Conservation (phyloP, 2,329 filamentous ascomycete species). For the Paracoccidioides lutzii region DNA sequence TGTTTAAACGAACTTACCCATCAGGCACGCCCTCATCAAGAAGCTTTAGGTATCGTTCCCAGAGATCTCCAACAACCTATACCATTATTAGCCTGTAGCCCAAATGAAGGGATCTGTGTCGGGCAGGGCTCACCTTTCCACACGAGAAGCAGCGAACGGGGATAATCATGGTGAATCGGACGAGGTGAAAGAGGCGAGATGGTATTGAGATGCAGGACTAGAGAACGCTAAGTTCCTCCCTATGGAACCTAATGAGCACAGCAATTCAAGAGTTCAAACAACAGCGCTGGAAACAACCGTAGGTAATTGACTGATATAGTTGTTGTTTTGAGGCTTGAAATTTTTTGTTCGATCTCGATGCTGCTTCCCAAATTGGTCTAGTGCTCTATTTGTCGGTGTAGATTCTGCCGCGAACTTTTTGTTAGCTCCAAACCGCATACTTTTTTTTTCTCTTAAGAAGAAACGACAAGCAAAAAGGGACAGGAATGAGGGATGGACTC, state of each 20-base stretch:
- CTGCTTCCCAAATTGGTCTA: neutral
- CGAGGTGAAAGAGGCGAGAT: neutral
- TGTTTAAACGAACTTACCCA: conserved; percentile 44
- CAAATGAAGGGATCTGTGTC: neutral
- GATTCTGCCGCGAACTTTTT: neutral
- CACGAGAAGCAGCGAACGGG: conserved; percentile 98
- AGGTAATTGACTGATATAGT: neutral
- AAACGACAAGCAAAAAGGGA: neutral
- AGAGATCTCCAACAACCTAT: conserved; percentile 91
- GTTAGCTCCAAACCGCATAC: neutral
- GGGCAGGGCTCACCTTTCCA: conserved; percentile 60
- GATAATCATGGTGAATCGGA: conserved; percentile 64
- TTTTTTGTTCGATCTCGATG: neutral
- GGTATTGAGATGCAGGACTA: neutral
- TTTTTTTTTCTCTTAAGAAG: neutral
- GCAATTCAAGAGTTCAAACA: neutral
- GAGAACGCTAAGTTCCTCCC: too few species aligned
- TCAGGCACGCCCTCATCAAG: conserved; percentile 66
- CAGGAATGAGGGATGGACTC: neutral
- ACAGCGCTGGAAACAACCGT: neutral
- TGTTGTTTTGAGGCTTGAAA: neutral
- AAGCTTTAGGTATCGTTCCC: conserved; percentile 86
- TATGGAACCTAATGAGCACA: neutral
- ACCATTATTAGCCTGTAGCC: conserved; percentile 18
- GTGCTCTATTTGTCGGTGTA: neutral